Base-by-base conservation (phyloP, 768 basidiomycete species). In the Tephrocybe sp. region DNA sequence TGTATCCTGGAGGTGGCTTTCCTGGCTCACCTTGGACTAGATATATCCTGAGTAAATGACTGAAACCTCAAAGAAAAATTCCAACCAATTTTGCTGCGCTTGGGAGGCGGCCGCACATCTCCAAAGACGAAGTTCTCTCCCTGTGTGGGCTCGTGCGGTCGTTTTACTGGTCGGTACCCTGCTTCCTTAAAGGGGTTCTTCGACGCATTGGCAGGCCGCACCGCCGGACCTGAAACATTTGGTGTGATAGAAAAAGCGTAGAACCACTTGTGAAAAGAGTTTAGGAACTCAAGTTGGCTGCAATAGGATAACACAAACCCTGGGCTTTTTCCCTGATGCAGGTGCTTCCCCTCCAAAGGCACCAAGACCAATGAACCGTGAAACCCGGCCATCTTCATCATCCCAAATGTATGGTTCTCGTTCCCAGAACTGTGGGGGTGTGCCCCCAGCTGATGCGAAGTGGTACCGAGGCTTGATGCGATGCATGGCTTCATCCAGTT, bases 231-330 rank as follows among this genome's bases (percentile, higher is more conserved):
- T 4, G 72, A 60, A 19, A 71, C 65, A 39, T 75, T 73, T 2
- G 91, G 83, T 0, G 80, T 68, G 45, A 99, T 89, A 20, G 82
- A 85, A 68, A 98, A 98, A 2, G 97, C 97, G 69, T 99, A 99
- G 71, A 97, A 98, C 88, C 92, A 98, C 95, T 98, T 58, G 33
- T 55, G 56, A 35, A 50, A 50, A 41, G 8, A 39, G 43, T 35
- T 56, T 14, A 45, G 23, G 6, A 13, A 47, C 10, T 41, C 32
- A 52, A 38, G 13, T 4, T n/a, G 19, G 51, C 5, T 46, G 19
- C 23, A 19, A 48, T 40, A 43, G 10, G 31, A 43, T 45, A 30
- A 14, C 13, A 75, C 85, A 41, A 58, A 96, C 95, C 59, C 95
- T 77, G 60, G 88, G 89, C 67, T 94, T 96, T 72, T 92, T 95